Evolutionary conservation across 2,329 filamentous ascomycete genomes (phyloP), one percentile per base, ranked within the genome.

Genomic region (Cladorrhinum sp.): DNA sequence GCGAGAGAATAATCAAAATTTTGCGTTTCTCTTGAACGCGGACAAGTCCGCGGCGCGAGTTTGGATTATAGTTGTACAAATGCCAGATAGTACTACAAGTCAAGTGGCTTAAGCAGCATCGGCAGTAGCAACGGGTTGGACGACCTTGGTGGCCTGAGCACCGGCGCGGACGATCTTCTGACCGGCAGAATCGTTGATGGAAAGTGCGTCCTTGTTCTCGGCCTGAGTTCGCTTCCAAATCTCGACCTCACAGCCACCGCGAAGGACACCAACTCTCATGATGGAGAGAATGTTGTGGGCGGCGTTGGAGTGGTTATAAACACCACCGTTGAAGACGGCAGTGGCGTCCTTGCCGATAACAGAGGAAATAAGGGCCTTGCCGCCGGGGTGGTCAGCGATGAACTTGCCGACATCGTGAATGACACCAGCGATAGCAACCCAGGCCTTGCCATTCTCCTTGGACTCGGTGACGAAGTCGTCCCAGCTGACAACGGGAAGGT

Each of bases 301-400:
- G 59, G 90, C 91, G 77, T 96, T 96, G 74, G 88, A 92, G 81
- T 96, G 91, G 74, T 89, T 85, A 80, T 96, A 96, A 64, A 96
- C 89, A 77, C 91, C 91, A 66, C 91, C 91, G 76, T 96, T 96
- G 85, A 96, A 96, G 77, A 93, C 91, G 69, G 91, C 90, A 16
- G 91, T 95, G 59, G 91, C 90, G 65, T 96, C 91, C 80, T 95
- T 95, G 74, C 91, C 91, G 60, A 96, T 84, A 55, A 87, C 90
- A 26, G 88, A 90, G 67, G 80, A 85, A 79, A 96, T 95, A 78
- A 96, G 88, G 48, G 90, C 89, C 81, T 90, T 92, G 73, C 91
- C 91, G 82, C 91, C 91, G n/a, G 91, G 91, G 76, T 96, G 91
- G 70, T 93, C 89, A 76, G 90, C 89, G 80, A 95, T 90, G 77